Base-by-base conservation (phyloP, 768 basidiomycete genomes). In the Ramaria sp. region DNA sequence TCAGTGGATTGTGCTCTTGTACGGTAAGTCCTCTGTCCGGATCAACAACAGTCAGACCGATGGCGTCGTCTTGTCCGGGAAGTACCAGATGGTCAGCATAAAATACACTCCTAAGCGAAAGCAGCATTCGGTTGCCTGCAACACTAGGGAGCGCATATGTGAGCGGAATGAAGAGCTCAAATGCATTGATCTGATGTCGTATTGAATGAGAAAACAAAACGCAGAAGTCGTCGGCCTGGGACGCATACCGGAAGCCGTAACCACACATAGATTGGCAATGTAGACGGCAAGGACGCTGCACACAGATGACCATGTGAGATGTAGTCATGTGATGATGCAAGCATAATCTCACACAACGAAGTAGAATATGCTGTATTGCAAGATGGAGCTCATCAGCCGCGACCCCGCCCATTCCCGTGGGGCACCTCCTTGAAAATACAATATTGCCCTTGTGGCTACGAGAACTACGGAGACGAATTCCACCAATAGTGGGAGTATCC, bases 91-190 rank as follows among this genome's bases (percentile, higher is more conserved):
- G 46, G 20, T 50, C 38, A 20, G 45, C 17, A 43, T 57, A 57
- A 27, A 57, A 57, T 37, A 49, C 33, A 17, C 55, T 57, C 45
- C 46, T 33, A 19, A 49, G 47, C 13, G 54, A 56, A 2, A 56
- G 54, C 46, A 57, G 55, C 46, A 57, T 57, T 15, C 55, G 30
- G 19, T 57, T 57, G 2, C 55, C 55, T 31, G 55, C 55, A 7
- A 57, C 37, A 20, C 55, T 57, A 38, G 55, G 55, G 17, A 49
- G 47, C 5, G 46, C 46, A 20, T 57, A 57, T 13, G 55, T 57
- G 48, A 57, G 55, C 17, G 54, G 54, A 27, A 56, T 56, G 17
- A 56, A 22, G 15, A 56, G 30, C 24, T 56, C 54, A 22, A 46
- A 56, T 46, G 45, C 22, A 48, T 38, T 48, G 31, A 46, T 34